These are phyloP conservation scores for Kwoniella dendrophila DNA, from an alignment of 768 basidiomycete genomes.

Conservation along the genomic window DNA sequence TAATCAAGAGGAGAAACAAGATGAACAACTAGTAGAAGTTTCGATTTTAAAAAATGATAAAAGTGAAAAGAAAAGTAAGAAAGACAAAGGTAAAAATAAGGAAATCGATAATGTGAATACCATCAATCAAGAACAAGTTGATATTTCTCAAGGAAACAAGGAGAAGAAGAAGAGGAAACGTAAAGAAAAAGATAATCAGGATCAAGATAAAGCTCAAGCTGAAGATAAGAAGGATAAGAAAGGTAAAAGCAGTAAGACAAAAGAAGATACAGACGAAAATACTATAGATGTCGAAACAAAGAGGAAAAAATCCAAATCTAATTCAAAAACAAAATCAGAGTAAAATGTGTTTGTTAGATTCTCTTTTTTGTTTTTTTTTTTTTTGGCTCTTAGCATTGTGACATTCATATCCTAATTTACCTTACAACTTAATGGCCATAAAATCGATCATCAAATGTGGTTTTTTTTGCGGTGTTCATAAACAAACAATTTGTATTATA, in stretches of 20 bases:
- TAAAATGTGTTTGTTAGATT: too few species aligned
- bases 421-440: too few species aligned
- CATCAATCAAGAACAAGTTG: constrained; percentile 10
- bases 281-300: background rate
- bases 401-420: too few species aligned
- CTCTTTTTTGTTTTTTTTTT: too few species aligned
- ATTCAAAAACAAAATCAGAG: background rate
- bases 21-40: too few species aligned
- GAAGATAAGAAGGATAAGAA: constrained; percentile 10
- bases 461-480: too few species aligned
- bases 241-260: constrained; percentile 16
- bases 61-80: constrained; percentile 1
- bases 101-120: background rate
- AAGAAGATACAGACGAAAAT: too few species aligned
- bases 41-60: background rate
- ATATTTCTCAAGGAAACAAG: constrained; percentile 16
- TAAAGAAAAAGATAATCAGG: background rate
- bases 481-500: too few species aligned
- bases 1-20: too few species aligned
- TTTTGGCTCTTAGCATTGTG: too few species aligned
- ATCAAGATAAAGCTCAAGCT: constrained; percentile 6
- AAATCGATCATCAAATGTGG: too few species aligned
- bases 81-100: constrained; percentile 1
- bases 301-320: background rate
- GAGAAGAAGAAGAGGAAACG: constrained; percentile 25